Base-by-base conservation (phyloP, 2,329 filamentous ascomycete species). In the Pseudocercospora crystallina region DNA sequence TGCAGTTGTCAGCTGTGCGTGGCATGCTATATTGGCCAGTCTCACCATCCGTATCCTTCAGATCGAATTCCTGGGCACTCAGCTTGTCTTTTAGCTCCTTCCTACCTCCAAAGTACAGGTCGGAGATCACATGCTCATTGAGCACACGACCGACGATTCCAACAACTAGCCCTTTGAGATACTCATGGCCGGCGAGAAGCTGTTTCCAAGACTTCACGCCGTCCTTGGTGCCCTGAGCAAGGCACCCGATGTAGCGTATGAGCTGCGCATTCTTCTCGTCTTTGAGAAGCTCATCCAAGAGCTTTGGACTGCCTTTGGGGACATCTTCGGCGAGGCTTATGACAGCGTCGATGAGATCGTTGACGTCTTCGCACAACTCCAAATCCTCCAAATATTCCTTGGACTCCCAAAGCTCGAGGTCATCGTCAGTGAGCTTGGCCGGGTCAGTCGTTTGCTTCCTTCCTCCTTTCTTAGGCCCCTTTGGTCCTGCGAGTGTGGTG, bases 41-140 rank as follows among this genome's bases (percentile, higher is more conserved):
- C 60, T 48, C 39, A 67, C 65, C 73, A 70, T 75, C 66, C 66
- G 69, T 59, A 61, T 70, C 48, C 62, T 66, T 66, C n/a, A 66
- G 64, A 38, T 69, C 62, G 26, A 32, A 36, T 29, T 68, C 58
- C 47, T 76, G 69, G 57, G 69, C 46, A 37, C 71, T 61, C 44
- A 75, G 63, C 36, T 68, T 65, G 2, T 62, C 39, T 30, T 43
- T 36, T 26, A 58, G 34, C 1, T 57, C 43, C 1, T 49, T 36
- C 9, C 41, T 34, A 5, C 53, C 63, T 4, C 65, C 66, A 43
- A 69, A 66, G 46, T 57, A 61, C 17, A 66, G 54, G 10, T 53
- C 58, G 8, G 47, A 50, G 36, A 67, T 66, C 5, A 68, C 64
- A 38, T 64, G 55, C 49, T 65, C 65, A 49, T 66, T 63, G 47